phyloP scores from a whole-genome alignment of 2,329 filamentous ascomycete genomes.

The Aspergillus tanneri region DNA sequence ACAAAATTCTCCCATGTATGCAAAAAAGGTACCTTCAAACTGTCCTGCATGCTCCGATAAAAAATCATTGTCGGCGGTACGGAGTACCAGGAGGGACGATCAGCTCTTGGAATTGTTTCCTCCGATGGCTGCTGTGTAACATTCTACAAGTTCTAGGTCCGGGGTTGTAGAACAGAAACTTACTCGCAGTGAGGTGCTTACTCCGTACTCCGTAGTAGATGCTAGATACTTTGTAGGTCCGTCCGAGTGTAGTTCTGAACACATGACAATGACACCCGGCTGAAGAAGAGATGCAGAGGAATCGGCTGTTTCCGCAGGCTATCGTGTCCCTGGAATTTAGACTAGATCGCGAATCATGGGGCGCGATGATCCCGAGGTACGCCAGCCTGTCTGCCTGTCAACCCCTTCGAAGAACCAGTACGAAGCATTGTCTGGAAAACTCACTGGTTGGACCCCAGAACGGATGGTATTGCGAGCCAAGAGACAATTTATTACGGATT shows the following conservation, averaged over 20 bases:
- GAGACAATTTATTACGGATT: not conserved
- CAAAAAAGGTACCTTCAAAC: not conserved
- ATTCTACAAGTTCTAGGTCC: not conserved
- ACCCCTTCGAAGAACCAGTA: too few relatives aligned
- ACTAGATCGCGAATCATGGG: slow-evolving; percentile 12
- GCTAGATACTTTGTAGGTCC: too few relatives aligned
- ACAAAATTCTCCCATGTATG: not conserved
- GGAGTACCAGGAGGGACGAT: not conserved
- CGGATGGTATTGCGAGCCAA: not conserved
- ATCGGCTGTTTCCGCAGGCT: too few relatives aligned
- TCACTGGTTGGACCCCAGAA: too few relatives aligned
- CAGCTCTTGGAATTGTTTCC: not conserved
- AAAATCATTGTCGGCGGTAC: not conserved
- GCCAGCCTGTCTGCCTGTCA: too few relatives aligned
- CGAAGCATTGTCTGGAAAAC: too few relatives aligned
- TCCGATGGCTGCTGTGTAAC: not conserved
- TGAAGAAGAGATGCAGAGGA: too few relatives aligned
- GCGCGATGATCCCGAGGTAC: slow-evolving; percentile 12
- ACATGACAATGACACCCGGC: too few relatives aligned
- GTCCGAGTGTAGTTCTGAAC: too few relatives aligned
- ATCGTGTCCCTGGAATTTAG: too few relatives aligned
- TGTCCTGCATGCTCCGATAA: not conserved
- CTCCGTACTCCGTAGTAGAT: slow-evolving; percentile 5
- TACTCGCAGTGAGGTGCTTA: too few relatives aligned
- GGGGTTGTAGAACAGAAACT: too few relatives aligned